phyloP scores from a whole-genome alignment of 2,329 filamentous ascomycete species.

The Acephala macrosclerotiorum region DNA sequence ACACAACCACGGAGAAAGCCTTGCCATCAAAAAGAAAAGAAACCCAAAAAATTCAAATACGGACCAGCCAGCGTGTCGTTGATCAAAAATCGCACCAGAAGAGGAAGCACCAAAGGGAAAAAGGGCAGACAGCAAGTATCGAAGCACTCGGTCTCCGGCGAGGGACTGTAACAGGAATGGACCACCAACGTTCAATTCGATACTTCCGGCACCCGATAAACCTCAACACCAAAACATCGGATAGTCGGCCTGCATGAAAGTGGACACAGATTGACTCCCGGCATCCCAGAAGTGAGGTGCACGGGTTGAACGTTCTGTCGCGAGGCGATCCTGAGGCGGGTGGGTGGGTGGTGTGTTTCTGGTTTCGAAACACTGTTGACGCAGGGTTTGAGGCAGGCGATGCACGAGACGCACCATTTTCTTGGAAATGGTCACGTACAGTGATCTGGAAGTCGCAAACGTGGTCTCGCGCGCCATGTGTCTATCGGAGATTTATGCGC shows the following conservation, averaged over 20 bases:
- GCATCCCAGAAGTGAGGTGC: slow-evolving; percentile 13
- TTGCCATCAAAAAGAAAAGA: not conserved
- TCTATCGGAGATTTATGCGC: not conserved
- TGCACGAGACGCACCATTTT: not conserved
- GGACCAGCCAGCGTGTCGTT: not conserved
- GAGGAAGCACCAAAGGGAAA: not conserved
- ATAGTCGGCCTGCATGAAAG: not conserved
- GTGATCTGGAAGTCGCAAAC: not conserved
- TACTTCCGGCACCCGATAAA: not conserved
- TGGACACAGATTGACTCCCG: not conserved
- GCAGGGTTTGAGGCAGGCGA: slow-evolving; percentile 20
- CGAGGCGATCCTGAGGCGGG: slow-evolving; percentile 9
- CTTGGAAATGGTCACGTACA: not conserved
- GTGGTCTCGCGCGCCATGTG: not conserved
- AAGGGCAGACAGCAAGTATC: not conserved
- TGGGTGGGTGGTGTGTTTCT: not conserved
- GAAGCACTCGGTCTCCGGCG: not conserved
- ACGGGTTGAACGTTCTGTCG: slow-evolving; percentile 8
- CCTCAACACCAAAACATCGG: slow-evolving; percentile 16
- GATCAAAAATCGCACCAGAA: not conserved
- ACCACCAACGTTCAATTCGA: not conserved
- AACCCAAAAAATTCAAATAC: not conserved
- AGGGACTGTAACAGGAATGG: slow-evolving; percentile 13
- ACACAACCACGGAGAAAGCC: not conserved
- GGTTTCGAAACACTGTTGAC: slow-evolving; percentile 27